These are phyloP conservation scores for Niveomyces coronatus DNA, from an alignment of 2,329 filamentous ascomycete species.

Conservation along the genomic window DNA sequence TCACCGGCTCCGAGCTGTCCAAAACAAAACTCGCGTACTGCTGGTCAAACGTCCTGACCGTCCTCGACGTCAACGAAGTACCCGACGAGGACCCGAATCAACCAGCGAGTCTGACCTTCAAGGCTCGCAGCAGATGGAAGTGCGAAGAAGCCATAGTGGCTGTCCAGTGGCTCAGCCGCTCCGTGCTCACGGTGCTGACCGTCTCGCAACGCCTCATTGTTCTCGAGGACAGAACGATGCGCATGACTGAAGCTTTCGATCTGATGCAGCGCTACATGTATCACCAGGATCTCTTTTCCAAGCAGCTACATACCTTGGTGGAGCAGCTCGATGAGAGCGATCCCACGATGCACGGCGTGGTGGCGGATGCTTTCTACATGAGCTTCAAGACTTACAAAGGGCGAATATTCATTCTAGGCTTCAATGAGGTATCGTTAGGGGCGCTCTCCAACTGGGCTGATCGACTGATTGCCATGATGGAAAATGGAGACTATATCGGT, in stretches of 20 bases:
- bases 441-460: slow-evolving; percentile 96
- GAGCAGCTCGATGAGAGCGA: slow-evolving; percentile 85
- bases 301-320: slow-evolving; percentile 72
- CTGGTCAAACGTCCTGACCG: slow-evolving; percentile 95
- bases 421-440: slow-evolving; percentile 85
- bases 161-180: slow-evolving; percentile 92
- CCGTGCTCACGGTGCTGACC: slow-evolving; percentile 82
- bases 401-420: slow-evolving; percentile 82
- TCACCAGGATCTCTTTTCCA: slow-evolving; percentile 81
- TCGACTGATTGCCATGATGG: slow-evolving; percentile 84
- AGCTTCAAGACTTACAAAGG: slow-evolving; percentile 95
- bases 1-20: slow-evolving; percentile 58
- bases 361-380: slow-evolving; percentile 97
- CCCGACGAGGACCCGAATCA: slow-evolving; percentile 61
- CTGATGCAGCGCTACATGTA: slow-evolving; percentile 87
- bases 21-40: slow-evolving; percentile 90
- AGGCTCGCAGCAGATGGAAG: slow-evolving; percentile 77
- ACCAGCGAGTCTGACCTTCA: slow-evolving; percentile 69
- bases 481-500: slow-evolving; percentile 88
- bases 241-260: slow-evolving; percentile 91
- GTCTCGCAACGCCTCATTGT: slow-evolving; percentile 91
- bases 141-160: slow-evolving; percentile 93
- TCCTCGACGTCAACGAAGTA: slow-evolving; percentile 76
- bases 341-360: slow-evolving; percentile 82
- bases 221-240: slow-evolving; percentile 78